Evolutionary conservation across 108 stramenopile genomes (phyloP), one percentile per base, ranked within the genome.

Genomic region (Nannochloropsis granulata): DNA sequence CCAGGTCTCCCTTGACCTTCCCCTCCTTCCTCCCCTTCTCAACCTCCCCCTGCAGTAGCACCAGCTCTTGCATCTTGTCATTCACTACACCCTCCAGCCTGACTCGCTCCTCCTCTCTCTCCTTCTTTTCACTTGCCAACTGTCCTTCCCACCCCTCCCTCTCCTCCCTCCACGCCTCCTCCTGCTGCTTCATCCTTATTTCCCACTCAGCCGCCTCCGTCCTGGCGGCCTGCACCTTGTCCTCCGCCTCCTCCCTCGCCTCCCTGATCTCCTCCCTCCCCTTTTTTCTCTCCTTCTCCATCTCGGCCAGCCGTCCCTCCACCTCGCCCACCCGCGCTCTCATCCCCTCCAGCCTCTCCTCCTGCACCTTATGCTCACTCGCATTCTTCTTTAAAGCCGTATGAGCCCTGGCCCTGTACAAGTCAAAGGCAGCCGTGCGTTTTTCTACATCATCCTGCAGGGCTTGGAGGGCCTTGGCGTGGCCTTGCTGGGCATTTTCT

Each of bases 21-120:
- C 79, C 79, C 79, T 87, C 86, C 23, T 82, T 82, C 23, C 83
- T 78, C 13, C 78, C 86, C 86, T 86, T 88, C 21, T 88, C 87
- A 25, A 87, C 86, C 43, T 88, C 87, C 56, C 44, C 83, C 83
- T 82, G n/a, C 43, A 42, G 43, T 25, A 83, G 78, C 12, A 43
- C 82, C 16, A 14, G 14, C 45, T 13, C 42, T 16, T 25, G 14
- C 80, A 14, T 16, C 80, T 81, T 42, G 14, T 16, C 80, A 16
- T 25, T 42, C 26, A 13, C 13, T 43, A 13, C 14, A 13, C 14
- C 26, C 25, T 25, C 25, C 25, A 13, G 19, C 14, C 14, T 19
- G 26, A 13, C 19, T 43, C 80, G 25, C 42, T 43, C 42, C 19
- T 13, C 42, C 80, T 13, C 42, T 19, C 80, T 81, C 80, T 42